Percentiles rank a stretch among this genome's conserved stretches.
Evolutionary conservation across 805 yeast species (phyloP).

Genomic region (Metschnikowia kunwiensis): DNA sequence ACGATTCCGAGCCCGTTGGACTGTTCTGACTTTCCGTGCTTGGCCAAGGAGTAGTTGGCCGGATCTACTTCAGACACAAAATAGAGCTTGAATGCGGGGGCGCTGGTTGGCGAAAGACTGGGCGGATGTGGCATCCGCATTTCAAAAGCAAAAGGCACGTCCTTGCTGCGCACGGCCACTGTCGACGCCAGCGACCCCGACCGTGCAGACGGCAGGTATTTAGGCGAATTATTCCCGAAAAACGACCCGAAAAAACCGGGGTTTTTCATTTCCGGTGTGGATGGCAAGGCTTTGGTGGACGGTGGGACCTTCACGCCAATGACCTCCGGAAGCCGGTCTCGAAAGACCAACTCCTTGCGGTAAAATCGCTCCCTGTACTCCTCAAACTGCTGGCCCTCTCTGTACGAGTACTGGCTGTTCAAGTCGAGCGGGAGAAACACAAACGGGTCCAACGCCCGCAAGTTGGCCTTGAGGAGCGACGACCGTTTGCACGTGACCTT

Average conservation of each 20-base stretch:
- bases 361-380: conserved; percentile 44
- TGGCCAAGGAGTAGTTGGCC: conserved; percentile 25
- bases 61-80: conserved; percentile 32
- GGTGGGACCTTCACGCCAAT: conserved; percentile 5
- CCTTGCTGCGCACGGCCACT: conserved; percentile 12
- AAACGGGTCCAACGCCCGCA: conserved; percentile 49
- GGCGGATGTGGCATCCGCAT: conserved; percentile 48
- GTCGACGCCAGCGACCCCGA: conserved; percentile 4
- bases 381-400: conserved; percentile 19
- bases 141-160: conserved; percentile 45
- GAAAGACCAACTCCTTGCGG: conserved; percentile 39
- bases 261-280: conserved; percentile 11
- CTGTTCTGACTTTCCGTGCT: conserved; percentile 35
- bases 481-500: conserved; percentile 59
- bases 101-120: conserved; percentile 42
- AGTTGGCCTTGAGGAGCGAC: conserved; percentile 45
- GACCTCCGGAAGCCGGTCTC: conserved; percentile 24
- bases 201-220: background rate
- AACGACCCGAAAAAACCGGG: conserved; percentile 10
- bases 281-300: conserved; percentile 7
- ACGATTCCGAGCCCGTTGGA: conserved; percentile 47
- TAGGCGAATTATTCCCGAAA: conserved; percentile 6
- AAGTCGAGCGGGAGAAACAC: conserved; percentile 50
- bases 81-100: conserved; percentile 34
- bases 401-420: conserved; percentile 21